A percentile compares a stretch with the other conserved stretches of the same genome.
These are phyloP conservation scores for Talaromyces pinophilus DNA, from an alignment of 2,329 filamentous ascomycete species.

Conservation along the genomic window DNA sequence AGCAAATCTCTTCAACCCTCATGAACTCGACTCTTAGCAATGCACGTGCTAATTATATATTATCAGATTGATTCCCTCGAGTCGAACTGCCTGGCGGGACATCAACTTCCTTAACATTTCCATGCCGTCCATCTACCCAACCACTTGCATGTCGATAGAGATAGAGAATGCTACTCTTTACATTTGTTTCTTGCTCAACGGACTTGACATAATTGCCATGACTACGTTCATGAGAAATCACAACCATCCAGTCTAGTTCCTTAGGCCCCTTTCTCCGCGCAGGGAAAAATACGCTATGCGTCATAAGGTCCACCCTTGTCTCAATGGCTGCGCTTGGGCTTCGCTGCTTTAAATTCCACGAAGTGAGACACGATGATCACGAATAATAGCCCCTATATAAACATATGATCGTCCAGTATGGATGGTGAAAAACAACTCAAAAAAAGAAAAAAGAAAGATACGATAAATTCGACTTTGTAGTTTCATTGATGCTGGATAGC, in stretches of 20 bases:
- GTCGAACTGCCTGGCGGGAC: neutral
- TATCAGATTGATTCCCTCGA: neutral
- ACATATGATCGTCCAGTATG: neutral
- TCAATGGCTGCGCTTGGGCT: conserved; percentile 10
- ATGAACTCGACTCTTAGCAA: no score
- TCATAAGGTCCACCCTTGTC: conserved; percentile 13
- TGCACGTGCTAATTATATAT: neutral
- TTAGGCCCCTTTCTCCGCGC: conserved; percentile 5
- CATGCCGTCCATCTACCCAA: neutral
- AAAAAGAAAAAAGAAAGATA: neutral
- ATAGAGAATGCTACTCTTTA: neutral
- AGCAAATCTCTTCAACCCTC: neutral
- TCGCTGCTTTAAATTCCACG: neutral
- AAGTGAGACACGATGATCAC: conserved; percentile 7
- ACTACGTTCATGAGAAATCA: neutral
- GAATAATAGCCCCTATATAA: conserved; percentile 1
- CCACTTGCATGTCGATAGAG: neutral
- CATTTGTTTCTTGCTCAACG: neutral
- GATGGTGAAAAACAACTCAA: neutral
- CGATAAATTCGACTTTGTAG: neutral
- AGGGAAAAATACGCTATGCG: conserved; percentile 10
- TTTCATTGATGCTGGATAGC: neutral
- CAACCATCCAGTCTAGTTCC: neutral
- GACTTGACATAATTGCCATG: neutral
- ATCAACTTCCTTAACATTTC: neutral